Evolutionary conservation across 306 rosid species (phyloP).

Genomic region (Casuarina cunninghamiana): DNA sequence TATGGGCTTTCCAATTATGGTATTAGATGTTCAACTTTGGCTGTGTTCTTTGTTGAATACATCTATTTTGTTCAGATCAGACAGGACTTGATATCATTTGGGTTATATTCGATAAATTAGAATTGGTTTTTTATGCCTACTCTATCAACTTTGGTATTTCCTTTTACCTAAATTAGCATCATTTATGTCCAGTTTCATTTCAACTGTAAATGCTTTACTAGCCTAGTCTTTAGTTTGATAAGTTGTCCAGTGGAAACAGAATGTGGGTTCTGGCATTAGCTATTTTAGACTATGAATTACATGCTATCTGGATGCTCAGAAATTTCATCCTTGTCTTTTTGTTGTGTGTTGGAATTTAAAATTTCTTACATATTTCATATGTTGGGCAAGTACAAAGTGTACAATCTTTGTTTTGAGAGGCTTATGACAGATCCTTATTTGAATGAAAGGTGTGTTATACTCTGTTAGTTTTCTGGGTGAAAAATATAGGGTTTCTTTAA

Average conservation of each 20-base stretch:
- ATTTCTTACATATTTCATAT: conserved; percentile 17
- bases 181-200: background rate
- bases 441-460: conserved; percentile 87
- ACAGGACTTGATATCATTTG: background rate
- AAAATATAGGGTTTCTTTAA: conserved; percentile 17
- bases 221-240: background rate
- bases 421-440: conserved; percentile 87
- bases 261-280: conserved; percentile 8
- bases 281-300: background rate
- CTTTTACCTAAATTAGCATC: background rate
- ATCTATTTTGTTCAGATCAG: background rate
- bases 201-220: background rate
- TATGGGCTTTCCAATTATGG: too few relatives aligned
- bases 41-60: background rate
- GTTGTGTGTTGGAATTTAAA: background rate
- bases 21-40: background rate
- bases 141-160: too few relatives aligned
- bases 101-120: background rate
- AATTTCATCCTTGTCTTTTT: conserved; percentile 8
- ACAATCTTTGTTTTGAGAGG: conserved; percentile 97
- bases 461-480: conserved; percentile 20
- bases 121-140: too few relatives aligned
- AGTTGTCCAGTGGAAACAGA: background rate
- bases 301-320: background rate
- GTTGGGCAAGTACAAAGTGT: conserved; percentile 94